Base-by-base conservation (phyloP, 1,284 basidiomycete genomes). In the Amylostereum areolatum region DNA sequence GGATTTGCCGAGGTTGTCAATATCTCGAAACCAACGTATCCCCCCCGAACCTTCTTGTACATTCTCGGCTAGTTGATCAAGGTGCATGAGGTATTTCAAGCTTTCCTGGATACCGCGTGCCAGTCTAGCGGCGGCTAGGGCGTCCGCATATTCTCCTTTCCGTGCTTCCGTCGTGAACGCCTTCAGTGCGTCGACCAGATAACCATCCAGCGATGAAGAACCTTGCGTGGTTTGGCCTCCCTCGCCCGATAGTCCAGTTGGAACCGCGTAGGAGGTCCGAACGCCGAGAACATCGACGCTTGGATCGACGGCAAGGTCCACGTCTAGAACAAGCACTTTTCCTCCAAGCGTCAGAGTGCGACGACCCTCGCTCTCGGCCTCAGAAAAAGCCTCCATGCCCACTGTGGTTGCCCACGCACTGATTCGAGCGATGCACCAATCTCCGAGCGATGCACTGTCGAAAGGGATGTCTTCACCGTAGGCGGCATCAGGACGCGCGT, bases 301-400 rank as follows among this genome's bases (percentile, higher is more conserved):
- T 7, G 68, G 69, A 28, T 61, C 68, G 31, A 82, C 62, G 8
- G 67, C 57, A 53, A 89, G 75, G 54, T 85, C 81, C 50, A 89
- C 72, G 59, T 91, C 87, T 47, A 90, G 67, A 29, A 90, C 86
- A 10, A 90, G 70, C 7, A 89, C 79, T 61, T 88, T 85, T 1
- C 87, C 87, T 2, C 80, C 87, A 30, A 89, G 73, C 12, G 83
- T 74, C 35, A 86, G 67, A 1, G 75, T 80, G 35, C 75, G 68
- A n/a, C 65, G 68, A 24, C 73, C 76, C 37, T 75, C 74, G 29
- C 67, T 64, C 33, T 73, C 71, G 27, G 66, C 66, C 30, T 86
- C 85, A 53, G 75, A 78, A 68, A 85, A 89, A 1, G 79, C 71
- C 58, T 87, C 83, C 84, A 89, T 85, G 35, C 83, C 83, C 10